These are phyloP conservation scores for Boletus holoroseus DNA, from an alignment of 1,284 basidiomycete genomes.

Conservation along the genomic window DNA sequence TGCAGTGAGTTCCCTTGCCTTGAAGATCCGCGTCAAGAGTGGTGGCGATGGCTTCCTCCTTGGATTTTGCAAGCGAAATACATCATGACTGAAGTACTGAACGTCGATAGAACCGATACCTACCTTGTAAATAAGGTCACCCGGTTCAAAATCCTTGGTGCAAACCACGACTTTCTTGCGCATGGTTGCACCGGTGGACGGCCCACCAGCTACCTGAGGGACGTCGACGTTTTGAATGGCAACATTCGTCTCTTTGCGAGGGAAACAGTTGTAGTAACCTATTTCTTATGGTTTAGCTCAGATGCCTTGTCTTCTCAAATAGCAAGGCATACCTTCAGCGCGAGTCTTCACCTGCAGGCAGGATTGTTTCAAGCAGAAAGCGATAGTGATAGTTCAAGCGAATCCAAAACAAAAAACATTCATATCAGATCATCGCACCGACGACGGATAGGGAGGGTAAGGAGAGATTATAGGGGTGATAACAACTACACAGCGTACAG, in stretches of 20 bases:
- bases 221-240: constrained; percentile 45
- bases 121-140: constrained; percentile 73
- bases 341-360: constrained; percentile 53
- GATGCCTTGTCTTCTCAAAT: constrained; percentile 21
- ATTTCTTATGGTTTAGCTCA: constrained; percentile 28
- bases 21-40: constrained; percentile 67
- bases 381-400: constrained; percentile 18
- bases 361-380: constrained; percentile 10
- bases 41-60: constrained; percentile 70
- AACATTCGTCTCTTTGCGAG: constrained; percentile 64
- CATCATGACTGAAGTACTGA: neutral
- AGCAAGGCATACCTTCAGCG: constrained; percentile 64
- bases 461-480: constrained; percentile 18
- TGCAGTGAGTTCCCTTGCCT: constrained; percentile 59
- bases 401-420: constrained; percentile 33
- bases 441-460: constrained; percentile 23
- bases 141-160: constrained; percentile 61
- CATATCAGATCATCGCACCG: constrained; percentile 60
- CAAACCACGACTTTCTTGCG: constrained; percentile 56
- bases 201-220: constrained; percentile 23
- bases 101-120: constrained; percentile 1
- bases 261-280: constrained; percentile 75
- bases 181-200: constrained; percentile 29
- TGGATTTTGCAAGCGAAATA: constrained; percentile 3
- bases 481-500: constrained; percentile 32